Percentiles rank a stretch among this genome's conserved stretches.
Evolutionary conservation across 2,329 filamentous ascomycete species (phyloP).

Genomic region (Escovopsis sp.): DNA sequence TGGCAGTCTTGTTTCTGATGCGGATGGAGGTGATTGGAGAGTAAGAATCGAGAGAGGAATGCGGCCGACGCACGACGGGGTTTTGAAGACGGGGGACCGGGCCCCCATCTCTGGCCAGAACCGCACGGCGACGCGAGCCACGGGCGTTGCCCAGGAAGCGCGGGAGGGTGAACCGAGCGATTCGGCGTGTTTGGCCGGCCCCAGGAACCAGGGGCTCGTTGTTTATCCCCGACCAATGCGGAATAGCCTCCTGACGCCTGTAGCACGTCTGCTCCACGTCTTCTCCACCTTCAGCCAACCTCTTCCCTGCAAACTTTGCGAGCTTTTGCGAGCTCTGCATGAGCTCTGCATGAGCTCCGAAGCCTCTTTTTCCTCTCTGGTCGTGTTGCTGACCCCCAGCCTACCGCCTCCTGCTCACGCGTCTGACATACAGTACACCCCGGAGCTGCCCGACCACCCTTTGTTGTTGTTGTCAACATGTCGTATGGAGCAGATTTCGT

Average conservation of each 20-base stretch:
- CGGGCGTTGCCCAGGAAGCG: conserved; percentile 1
- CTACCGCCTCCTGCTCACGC: no score
- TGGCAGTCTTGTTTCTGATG: conserved; percentile 13
- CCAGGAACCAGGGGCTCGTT: conserved; percentile 8
- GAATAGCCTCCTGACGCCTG: conserved; percentile 9
- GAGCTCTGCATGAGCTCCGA: not conserved
- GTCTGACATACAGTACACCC: no score
- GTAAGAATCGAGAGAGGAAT: conserved; percentile 13
- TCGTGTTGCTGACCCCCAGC: conserved; percentile 1
- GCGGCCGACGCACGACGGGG: conserved; percentile 20
- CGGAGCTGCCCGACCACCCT: no score
- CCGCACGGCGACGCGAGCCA: not conserved
- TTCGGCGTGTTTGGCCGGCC: conserved; percentile 10
- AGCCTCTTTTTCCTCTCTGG: conserved; percentile 3
- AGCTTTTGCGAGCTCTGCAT: conserved; percentile 5
- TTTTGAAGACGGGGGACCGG: conserved; percentile 24
- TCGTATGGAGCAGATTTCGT: no score
- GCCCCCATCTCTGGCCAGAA: conserved; percentile 8
- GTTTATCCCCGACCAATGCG: conserved; percentile 13
- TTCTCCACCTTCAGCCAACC: conserved; percentile 7
- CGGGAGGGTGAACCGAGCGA: conserved; percentile 13
- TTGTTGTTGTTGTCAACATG: no score
- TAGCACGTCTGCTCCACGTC: conserved; percentile 6
- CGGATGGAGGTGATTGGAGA: conserved; percentile 26
- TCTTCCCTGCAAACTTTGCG: conserved; percentile 6